Evolutionary conservation across 768 basidiomycete genomes (phyloP), one percentile per base, ranked within the genome.

Genomic region (Suillus ampliporus): DNA sequence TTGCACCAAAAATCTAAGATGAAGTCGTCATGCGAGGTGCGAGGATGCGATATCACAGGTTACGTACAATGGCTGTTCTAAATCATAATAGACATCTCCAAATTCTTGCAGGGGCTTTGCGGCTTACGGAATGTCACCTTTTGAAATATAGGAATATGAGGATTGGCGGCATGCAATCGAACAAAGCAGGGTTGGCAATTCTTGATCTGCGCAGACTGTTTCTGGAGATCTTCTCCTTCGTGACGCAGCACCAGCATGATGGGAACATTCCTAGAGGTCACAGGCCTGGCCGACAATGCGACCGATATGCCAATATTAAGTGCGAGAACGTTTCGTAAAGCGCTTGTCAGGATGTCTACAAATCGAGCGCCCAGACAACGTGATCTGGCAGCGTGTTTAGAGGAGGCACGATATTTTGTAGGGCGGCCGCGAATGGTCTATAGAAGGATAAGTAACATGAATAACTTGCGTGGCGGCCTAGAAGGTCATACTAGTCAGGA

Each of bases 401-500:
- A 0, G 90, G 84, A 0, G 90, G 90, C 74, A 90, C 79, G 56
- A 85, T 69, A n/a, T 66, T 71, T 56, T 85, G 83, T 4, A 90
- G 68, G 0, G 80, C 62, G 28, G 14, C 79, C 74, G 3, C 82
- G 77, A 4, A 81, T 44, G 26, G 62, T 68, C 80, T 83, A 50
- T 19, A 44, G 10, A 62, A 8, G 67, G 60, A 79, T 81, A 61
- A 40, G 79, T 81, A 61, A 40, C 63, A 4, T 40, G 41, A 44
- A 28, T 26, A 41, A 40, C 64, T 21, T n/a, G 53, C 40, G 26
- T 50, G 46, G 44, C 31, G 19, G 23, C 38, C 34, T 40, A 34
- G 19, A 23, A 34, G 61, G 13, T 79, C 91, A 57, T 72, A 95
- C 97, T n/a, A n/a, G 65, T 97, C 94, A 1, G 92, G 88, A 34